A percentile compares a stretch with the other conserved stretches of the same genome.
Conservation (phyloP, 345 rosid genomes). For the Dipteronia sinensis region DNA sequence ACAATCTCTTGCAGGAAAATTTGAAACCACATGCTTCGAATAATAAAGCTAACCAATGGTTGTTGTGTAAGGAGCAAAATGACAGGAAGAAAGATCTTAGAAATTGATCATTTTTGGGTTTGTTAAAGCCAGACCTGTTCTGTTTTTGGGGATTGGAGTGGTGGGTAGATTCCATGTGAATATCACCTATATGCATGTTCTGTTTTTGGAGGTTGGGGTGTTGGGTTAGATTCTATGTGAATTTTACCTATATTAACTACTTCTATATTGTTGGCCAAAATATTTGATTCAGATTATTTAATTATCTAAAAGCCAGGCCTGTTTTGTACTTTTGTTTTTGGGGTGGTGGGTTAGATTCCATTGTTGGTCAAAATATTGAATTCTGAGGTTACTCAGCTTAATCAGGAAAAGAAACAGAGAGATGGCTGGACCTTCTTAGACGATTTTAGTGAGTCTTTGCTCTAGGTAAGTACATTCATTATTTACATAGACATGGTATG, state of each 20-base stretch:
- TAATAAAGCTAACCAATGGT: background rate
- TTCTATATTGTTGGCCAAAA: background rate
- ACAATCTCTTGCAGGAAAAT: too few species aligned
- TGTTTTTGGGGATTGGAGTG: too few species aligned
- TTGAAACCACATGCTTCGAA: background rate
- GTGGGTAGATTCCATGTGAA: background rate
- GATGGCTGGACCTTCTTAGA: background rate
- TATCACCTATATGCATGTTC: too few species aligned
- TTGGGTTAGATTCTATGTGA: too few species aligned
- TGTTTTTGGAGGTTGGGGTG: too few species aligned
- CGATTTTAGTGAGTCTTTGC: background rate
- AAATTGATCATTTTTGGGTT: background rate
- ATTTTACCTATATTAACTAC: too few species aligned
- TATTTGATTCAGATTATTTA: background rate
- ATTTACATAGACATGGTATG: conserved; percentile 12
- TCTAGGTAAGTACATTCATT: background rate
- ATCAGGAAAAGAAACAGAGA: conserved; percentile 9
- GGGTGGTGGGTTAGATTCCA: background rate
- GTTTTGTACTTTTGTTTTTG: background rate
- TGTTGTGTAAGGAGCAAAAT: too few species aligned
- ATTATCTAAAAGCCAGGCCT: background rate
- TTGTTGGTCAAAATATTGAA: background rate
- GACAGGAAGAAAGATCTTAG: too few species aligned
- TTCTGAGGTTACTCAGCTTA: background rate
- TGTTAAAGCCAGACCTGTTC: too few species aligned